These are phyloP conservation scores for Rubus parviflorus DNA, from an alignment of 306 rosid species.

Conservation along the genomic window DNA sequence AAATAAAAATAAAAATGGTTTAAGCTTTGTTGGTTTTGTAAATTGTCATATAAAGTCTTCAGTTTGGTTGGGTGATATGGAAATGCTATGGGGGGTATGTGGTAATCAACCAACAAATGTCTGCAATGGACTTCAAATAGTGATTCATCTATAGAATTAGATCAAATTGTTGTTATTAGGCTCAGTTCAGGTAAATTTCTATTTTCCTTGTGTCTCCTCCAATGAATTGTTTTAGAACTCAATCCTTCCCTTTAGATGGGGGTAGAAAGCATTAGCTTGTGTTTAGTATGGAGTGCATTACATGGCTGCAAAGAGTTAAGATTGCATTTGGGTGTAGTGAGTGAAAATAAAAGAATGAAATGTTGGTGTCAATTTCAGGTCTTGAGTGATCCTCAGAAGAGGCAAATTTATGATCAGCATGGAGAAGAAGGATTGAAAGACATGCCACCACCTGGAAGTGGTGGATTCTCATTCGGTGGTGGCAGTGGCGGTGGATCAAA, in stretches of 20 bases:
- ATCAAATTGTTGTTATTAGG: not conserved
- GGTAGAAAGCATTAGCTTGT: not conserved
- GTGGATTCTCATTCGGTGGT: slow-evolving; percentile 40
- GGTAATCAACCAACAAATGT: not conserved
- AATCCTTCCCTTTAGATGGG: too few species aligned
- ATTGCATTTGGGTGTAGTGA: not conserved
- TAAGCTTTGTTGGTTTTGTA: not conserved
- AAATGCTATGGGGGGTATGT: not conserved
- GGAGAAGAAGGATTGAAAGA: slow-evolving; percentile 96
- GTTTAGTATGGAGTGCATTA: slow-evolving; percentile 5
- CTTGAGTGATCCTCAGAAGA: slow-evolving; percentile 83
- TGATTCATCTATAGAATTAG: not conserved
- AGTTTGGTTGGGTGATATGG: not conserved
- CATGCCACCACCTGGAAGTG: slow-evolving; percentile 66
- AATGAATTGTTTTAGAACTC: not conserved
- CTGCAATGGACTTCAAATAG: not conserved
- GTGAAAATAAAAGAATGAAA: slow-evolving; percentile 5
- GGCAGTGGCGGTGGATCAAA: slow-evolving; percentile 43
- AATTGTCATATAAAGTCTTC: not conserved
- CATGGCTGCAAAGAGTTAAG: not conserved
- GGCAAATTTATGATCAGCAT: slow-evolving; percentile 66
- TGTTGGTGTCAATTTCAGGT: slow-evolving; percentile 53
- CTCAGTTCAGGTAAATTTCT: not conserved
- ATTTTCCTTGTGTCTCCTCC: not conserved
- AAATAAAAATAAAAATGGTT: not conserved